Base-by-base conservation (phyloP, 371 early-diverging fungal genomes). In the Phascolomyces articulosus region DNA sequence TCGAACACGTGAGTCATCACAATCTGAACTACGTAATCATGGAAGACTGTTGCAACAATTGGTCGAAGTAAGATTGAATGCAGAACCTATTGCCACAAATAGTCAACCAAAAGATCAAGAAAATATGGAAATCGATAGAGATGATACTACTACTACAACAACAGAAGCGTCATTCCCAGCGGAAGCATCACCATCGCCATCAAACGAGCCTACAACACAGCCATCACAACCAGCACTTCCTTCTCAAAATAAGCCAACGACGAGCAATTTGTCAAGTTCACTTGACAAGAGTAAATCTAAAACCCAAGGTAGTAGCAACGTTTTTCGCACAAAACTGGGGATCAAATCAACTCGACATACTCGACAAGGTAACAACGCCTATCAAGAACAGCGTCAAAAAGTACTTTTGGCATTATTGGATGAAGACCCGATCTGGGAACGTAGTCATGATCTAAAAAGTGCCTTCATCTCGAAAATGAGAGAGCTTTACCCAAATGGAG, bases 311-410 rank as follows among this genome's bases (percentile, higher is more conserved):
- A n/a, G n/a, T n/a, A n/a, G n/a, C 41, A 55, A 55, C 16, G n/a
- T 63, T 23, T 3, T 40, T 21, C 55, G 44, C 16, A 44, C 57
- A 3, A 56, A 63, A n/a, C 23, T 18, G 10, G 63, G 63, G 16
- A 40, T 63, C 16, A 27, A 9, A 7, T 40, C 47, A 40, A 47
- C 55, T 8, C 34, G 41, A 16, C 63, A 63, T 28, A 18, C 26
- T 16, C 44, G 47, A 9, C n/a, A 4, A 3, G 16, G n/a, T 13
- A 41, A 16, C 18, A 63, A 63, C 29, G 23, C 27, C 9, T 77
- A 74, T 49, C 31, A 67, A 48, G 66, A 66, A 29, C 40, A 55
- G 9, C 77, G 80, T 38, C 60, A 68, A 15, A 60, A 66, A 21
- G 41, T 65, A 0, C 0, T 80, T 1, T 47, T 64, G 11, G 61